Conservation (phyloP, 2,329 filamentous ascomycete species). For the Coniochaeta ligniaria region DNA sequence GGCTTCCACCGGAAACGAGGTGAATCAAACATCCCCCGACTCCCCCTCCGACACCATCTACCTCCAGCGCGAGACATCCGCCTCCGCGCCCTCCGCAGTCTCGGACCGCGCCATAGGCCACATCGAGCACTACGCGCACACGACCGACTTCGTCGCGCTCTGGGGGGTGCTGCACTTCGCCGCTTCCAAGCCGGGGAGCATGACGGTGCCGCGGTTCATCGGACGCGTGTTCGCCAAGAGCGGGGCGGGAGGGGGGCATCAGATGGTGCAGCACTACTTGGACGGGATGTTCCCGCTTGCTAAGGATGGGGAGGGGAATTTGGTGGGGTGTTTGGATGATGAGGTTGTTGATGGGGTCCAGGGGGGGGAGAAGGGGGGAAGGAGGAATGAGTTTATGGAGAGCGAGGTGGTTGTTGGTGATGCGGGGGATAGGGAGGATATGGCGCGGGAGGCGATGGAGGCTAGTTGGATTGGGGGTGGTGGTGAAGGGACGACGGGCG, state of each 20-base stretch:
- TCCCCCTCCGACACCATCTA: slow-evolving; percentile 1
- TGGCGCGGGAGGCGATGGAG: slow-evolving; percentile 38
- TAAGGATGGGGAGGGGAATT: slow-evolving; percentile 4
- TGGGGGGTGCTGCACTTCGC: slow-evolving; percentile 69
- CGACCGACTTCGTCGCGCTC: slow-evolving; percentile 63
- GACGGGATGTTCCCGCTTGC: slow-evolving; percentile 53
- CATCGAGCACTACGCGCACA: slow-evolving; percentile 76
- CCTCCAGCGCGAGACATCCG: slow-evolving; percentile 19
- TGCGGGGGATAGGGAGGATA: slow-evolving; percentile 33
- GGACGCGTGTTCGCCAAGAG: slow-evolving; percentile 53
- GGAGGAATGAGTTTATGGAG: slow-evolving; percentile 51
- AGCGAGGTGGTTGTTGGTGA: slow-evolving; percentile 40
- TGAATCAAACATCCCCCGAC: slow-evolving; percentile 2
- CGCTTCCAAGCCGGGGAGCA: slow-evolving; percentile 29
- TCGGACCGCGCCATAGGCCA: slow-evolving; percentile 53
- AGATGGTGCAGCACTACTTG: slow-evolving; percentile 54
- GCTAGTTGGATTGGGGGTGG: slow-evolving; percentile 39
- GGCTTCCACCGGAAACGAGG: too few species aligned
- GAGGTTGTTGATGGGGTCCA: slow-evolving; percentile 3
- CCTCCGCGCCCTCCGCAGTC: slow-evolving; percentile 27
- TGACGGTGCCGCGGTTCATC: slow-evolving; percentile 51
- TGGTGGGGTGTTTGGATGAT: not conserved
- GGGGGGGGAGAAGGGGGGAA: slow-evolving; percentile 22
- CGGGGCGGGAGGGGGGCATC: slow-evolving; percentile 43
- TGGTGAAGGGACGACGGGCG: slow-evolving; percentile 17